Evolutionary conservation across 2,329 filamentous ascomycete genomes (phyloP).

Genomic region (Hortaea werneckii): DNA sequence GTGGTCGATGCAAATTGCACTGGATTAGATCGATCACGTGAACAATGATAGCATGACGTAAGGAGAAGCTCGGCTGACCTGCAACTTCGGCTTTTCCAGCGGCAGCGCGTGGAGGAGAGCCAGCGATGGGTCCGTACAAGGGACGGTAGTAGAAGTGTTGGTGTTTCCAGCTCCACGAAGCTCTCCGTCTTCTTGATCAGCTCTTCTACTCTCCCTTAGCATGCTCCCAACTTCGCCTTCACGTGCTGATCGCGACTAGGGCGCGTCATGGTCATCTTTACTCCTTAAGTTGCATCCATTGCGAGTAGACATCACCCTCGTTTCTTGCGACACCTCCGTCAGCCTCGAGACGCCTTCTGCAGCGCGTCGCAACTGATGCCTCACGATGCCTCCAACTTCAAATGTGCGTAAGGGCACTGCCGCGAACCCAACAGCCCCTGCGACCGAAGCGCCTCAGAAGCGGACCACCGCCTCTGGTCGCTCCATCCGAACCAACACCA

Average conservation of each 20-base stretch:
- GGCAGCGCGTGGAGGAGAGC: background rate
- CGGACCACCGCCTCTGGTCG: slow-evolving; percentile 29
- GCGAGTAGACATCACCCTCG: background rate
- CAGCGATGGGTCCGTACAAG: background rate
- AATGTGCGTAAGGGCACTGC: slow-evolving; percentile 6
- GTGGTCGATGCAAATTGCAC: too few relatives aligned
- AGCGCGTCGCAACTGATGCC: slow-evolving; percentile 4
- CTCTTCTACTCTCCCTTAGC: background rate
- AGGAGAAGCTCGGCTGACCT: background rate
- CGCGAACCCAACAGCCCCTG: slow-evolving; percentile 1
- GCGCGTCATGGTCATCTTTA: background rate
- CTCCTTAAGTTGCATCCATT: background rate
- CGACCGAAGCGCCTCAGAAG: background rate
- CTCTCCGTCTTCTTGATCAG: background rate
- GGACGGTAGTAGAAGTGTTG: too few relatives aligned
- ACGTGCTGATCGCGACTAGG: background rate
- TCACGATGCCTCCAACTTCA: slow-evolving; percentile 10
- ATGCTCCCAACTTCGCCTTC: background rate
- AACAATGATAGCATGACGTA: too few relatives aligned
- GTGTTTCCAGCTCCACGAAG: background rate
- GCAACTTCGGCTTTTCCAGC: background rate
- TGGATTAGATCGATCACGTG: too few relatives aligned
- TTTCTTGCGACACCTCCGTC: background rate
- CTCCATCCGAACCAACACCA: slow-evolving; percentile 36
- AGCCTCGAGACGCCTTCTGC: background rate